These are phyloP conservation scores for Nepenthes alata DNA, from an alignment of 179 eudicot species.

Conservation along the genomic window DNA sequence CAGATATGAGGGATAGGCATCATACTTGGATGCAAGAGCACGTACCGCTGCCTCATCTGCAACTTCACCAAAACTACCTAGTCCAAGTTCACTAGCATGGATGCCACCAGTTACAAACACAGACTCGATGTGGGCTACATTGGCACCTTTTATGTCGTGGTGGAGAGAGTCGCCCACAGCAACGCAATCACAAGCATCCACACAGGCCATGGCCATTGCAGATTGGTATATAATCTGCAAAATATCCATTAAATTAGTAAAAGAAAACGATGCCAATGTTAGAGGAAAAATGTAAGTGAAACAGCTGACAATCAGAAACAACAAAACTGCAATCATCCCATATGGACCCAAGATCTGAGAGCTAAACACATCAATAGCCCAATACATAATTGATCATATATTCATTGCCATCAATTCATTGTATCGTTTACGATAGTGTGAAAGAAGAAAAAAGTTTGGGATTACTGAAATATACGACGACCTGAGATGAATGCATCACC, in stretches of 20 bases:
- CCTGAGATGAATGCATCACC: slow-evolving; percentile 20
- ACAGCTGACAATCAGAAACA: too few relatives aligned
- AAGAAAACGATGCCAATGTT: too few relatives aligned
- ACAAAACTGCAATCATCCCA: too few relatives aligned
- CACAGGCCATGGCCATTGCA: slow-evolving; percentile 66
- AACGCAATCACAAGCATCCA: slow-evolving; percentile 59
- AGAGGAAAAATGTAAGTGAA: too few relatives aligned
- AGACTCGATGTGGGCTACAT: slow-evolving; percentile 62
- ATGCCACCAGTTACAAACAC: slow-evolving; percentile 64
- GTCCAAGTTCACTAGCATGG: slow-evolving; percentile 77
- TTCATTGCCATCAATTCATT: too few relatives aligned
- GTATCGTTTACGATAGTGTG: too few relatives aligned
- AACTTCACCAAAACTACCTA: slow-evolving; percentile 40
- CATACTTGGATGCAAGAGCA: slow-evolving; percentile 46
- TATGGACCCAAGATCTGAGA: too few relatives aligned
- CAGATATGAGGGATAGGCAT: slow-evolving; percentile 53
- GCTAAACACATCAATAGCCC: too few relatives aligned
- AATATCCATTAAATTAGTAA: not conserved
- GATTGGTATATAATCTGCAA: slow-evolving; percentile 63
- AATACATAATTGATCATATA: too few relatives aligned
- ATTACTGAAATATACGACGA: too few relatives aligned
- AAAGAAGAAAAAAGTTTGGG: too few relatives aligned
- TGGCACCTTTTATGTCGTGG: slow-evolving; percentile 93
- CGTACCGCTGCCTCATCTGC: slow-evolving; percentile 44
- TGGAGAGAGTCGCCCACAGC: slow-evolving; percentile 91